Base-by-base conservation (phyloP, 331 rosid genomes). In the Dryas integrifolia region DNA sequence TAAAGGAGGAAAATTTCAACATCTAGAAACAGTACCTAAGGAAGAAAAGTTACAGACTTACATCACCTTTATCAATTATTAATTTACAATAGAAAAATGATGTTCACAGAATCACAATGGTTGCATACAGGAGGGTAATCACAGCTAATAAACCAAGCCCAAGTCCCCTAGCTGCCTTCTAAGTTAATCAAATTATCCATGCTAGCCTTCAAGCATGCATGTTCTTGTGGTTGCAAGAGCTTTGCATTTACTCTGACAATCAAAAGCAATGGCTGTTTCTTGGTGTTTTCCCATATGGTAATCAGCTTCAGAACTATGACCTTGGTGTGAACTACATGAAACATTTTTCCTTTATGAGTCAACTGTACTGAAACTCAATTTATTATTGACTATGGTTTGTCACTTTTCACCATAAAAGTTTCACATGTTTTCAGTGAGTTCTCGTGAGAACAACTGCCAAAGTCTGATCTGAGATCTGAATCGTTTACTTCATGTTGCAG, bases 281-380 rank as follows among this genome's bases (percentile, higher is more conserved):
- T 53, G 30, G 30, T 16, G 6, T 9, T 55, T 55, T 18, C 59
- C 9, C 43, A 58, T 30, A 4, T 35, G 13, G 2, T 3, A 44
- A 8, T 44, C 47, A 0, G 8, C 47, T 1, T 0, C 47, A 5
- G 8, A 44, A 44, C 6, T 44, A 9, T 16, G 50, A 63, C 1
- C 30, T 63, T 62, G 50, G 30, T 49, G n/a, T 49, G 60, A 50
- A 50, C 48, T 48, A 51, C n/a, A 35, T 15, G 59, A 51, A 55
- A 10, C 14, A 7, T 50, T 9, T 58, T 45, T 3, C 58, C 48
- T 45, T 45, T 30, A 8, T 5, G 55, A 65, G 46, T 48, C 72
- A 67, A 30, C 24, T 3, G 58, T 67, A 50, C 47, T 50, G 12
- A 35, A 50, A 50, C 72, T 50, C 60, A 67, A 67, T 49, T 35